Evolutionary conservation across 2,329 filamentous ascomycete genomes (phyloP).

Genomic region (Neofusicoccum kwambonambiense): DNA sequence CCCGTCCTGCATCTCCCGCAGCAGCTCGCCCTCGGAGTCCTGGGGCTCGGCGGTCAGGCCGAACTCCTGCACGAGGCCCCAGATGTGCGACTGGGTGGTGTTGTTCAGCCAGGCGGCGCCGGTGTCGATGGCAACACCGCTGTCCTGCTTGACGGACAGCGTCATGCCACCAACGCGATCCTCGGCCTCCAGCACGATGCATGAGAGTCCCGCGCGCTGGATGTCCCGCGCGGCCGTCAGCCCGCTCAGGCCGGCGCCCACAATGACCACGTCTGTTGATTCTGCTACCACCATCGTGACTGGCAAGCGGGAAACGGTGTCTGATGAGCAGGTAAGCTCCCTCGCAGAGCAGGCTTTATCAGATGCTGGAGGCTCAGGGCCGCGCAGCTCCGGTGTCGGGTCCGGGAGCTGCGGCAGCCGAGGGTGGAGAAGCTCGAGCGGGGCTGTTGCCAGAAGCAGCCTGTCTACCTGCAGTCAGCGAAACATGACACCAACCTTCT

Average conservation of each 20-base stretch:
- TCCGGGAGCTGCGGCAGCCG: background rate
- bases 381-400: background rate
- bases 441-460: background rate
- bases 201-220: conserved; percentile 38
- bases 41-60: conserved; percentile 49
- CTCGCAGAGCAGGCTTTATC: background rate
- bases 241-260: conserved; percentile 46
- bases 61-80: conserved; percentile 41
- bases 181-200: conserved; percentile 50
- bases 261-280: conserved; percentile 30
- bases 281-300: background rate
- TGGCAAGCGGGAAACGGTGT: background rate
- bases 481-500: too few species aligned
- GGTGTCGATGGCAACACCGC: conserved; percentile 43
- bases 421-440: background rate
- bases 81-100: conserved; percentile 50
- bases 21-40: conserved; percentile 43
- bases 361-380: background rate
- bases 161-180: conserved; percentile 55
- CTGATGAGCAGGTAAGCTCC: too few species aligned
- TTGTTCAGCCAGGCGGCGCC: conserved; percentile 63
- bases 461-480: too few species aligned
- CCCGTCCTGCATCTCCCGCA: conserved; percentile 2
- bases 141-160: conserved; percentile 32
- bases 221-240: conserved; percentile 34